These are phyloP conservation scores for Paramecium caudatum DNA, from an alignment of 73 alveolate genomes.

Conservation along the genomic window DNA sequence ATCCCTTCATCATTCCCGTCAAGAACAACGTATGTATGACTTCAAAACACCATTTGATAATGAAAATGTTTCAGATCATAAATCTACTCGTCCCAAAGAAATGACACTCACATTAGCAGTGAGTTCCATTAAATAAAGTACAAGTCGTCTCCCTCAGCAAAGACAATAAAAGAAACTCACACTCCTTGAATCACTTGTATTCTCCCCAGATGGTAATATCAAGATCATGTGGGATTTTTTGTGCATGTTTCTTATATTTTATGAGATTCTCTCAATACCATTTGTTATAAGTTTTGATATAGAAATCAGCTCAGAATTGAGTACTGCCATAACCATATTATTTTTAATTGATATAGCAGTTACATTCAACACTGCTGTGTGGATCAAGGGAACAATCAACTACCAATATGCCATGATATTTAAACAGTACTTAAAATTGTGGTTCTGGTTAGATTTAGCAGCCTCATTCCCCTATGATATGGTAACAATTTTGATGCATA, in stretches of 20 bases:
- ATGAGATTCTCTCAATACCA: conserved; percentile 53
- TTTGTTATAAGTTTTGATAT: conserved; percentile 33
- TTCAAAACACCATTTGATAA: conserved; percentile 15
- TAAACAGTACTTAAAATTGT: conserved; percentile 75
- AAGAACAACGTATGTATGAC: background rate
- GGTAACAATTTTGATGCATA: conserved; percentile 6
- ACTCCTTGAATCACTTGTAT: conserved; percentile 13
- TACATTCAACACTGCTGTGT: conserved; percentile 79
- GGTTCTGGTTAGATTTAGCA: conserved; percentile 80
- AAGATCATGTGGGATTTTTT: conserved; percentile 50
- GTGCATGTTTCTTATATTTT: conserved; percentile 58
- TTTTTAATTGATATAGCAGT: conserved; percentile 78
- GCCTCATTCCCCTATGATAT: conserved; percentile 78
- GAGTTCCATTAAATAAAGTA: background rate
- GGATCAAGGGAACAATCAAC: conserved; percentile 77
- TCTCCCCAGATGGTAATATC: conserved; percentile 18
- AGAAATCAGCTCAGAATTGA: background rate
- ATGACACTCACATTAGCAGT: background rate
- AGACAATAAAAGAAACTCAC: conserved; percentile 2
- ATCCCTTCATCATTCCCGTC: conserved; percentile 4
- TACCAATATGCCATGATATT: conserved; percentile 68
- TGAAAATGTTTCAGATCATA: background rate
- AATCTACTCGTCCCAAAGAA: background rate
- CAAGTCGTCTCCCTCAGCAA: background rate
- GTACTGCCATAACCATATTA: background rate